Base-by-base conservation (phyloP, 345 rosid genomes). In the Odontarrhena argentea region DNA sequence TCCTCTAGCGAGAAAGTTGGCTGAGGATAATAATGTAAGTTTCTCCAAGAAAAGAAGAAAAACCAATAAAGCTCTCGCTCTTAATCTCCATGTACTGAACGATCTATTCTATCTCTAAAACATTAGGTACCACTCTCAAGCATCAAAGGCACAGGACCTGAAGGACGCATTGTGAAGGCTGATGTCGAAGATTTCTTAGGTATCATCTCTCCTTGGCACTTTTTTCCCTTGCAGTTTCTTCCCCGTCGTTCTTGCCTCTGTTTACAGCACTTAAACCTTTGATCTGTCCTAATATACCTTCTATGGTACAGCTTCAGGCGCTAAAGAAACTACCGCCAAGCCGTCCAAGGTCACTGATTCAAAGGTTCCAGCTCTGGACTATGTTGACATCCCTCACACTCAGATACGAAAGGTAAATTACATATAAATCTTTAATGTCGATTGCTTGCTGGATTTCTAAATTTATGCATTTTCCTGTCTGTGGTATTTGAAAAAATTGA, bases 121-220 rank as follows among this genome's bases (percentile, higher is more conserved):
- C 60, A 65, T 37, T 65, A 93, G 98, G 88, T 88, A 53, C 65
- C 87, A 46, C 92, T 90, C 70, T 78, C 96, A 66, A 88, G 83
- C 74, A 85, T 93, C 74, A 83, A 83, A 76, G 98, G 96, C 77
- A 93, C 98, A 3, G 98, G 97, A 67, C 88, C 89, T 63, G 96
- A 88, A 65, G 97, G 96, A 68, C 82, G 54, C 50, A 85, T 93
- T 56, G 87, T 90, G 68, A 93, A 90, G 82, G 95, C 95, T 62
- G 97, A 93, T 81, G 74, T 93, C 53, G 96, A 93, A 77, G 98
- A 90, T 55, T 90, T 80, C 79, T 77, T 93, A 81, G 94, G 98
- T 93, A 84, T 74, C 60, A 47, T 51, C 32, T 14, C 48, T 45
- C 57, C 41, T 66, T 55, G 25, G 34, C 56, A 26, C 24, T 44